Evolutionary conservation across 108 stramenopile species (phyloP), one percentile per base, ranked within the genome.

Genomic region (Cyclotella sp.): DNA sequence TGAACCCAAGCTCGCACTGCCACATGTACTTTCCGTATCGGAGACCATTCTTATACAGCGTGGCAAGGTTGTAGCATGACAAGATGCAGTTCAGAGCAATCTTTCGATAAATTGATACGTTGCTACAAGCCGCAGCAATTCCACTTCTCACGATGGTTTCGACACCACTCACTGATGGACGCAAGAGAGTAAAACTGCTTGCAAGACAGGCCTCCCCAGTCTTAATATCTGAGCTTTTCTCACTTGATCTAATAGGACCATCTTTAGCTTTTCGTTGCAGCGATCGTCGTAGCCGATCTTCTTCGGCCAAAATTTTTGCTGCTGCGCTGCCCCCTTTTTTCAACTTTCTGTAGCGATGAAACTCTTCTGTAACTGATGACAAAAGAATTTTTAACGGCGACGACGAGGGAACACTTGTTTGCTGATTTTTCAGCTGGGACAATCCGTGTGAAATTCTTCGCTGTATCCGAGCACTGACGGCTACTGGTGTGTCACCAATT

Each of bases 21-120:
- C 79, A 87, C 90, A 91, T 91, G 29, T 80, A 55, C 43, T 79
- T 88, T 41, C 90, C 88, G 41, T 91, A 91, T 1, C 90, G 88
- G 53, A 91, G 76, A 6, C 86, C 88, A 69, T 87, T 83, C 57
- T 77, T 72, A 52, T 86, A 87, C 8, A 91, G 68, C 0, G 86
- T 84, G 9, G 88, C 80, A 62, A 89, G 76, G 63, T 89, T 82
- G 77, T 68, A 89, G 29, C 75, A 80, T 8, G 84, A 84, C 72
- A 87, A 71, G 12, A 91, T 70, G 39, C 85, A 86, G 51, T 88
- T 81, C 39, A 89, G 63, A 14, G 88, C 86, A 53, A 91, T 83
- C 52, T 75, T 74, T 9, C 65, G 63, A 44, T 65, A 78, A 29
- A 63, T 15, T 19, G 71, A 51, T 11, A 78, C 66, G 51, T 45